Base-by-base conservation (phyloP, 163 green algal species). In the Volvox carteri region DNA sequence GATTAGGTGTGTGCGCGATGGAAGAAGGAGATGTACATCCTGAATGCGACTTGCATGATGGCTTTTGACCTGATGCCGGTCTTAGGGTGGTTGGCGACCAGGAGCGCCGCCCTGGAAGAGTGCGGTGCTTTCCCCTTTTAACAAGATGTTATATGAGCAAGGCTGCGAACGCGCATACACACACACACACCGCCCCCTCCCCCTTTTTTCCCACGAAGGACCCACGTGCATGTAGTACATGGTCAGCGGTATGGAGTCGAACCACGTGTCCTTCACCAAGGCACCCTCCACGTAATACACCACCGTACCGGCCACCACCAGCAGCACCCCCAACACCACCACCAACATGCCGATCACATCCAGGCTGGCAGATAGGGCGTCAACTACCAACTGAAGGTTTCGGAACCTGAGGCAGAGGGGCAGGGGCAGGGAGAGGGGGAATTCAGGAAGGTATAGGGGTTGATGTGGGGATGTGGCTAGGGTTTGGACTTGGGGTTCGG, bases 231-330 rank as follows among this genome's bases (percentile, higher is more conserved):
- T 90, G 73, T 86, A 95, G 52, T 84, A 95, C n/a, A 93, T 91
- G 67, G 78, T 81, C 23, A 76, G 44, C 7, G 92, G 92, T 23
- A 95, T 93, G 67, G 88, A 93, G 62, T 90, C 72, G 44, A 81
- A 84, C 84, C 54, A 76, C 28, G 39, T 86, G 48, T 74, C 30
- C 19, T 21, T 12, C 44, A 67, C 28, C 23, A 86, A 35, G 21
- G 58, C 70, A 12, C 48, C 68, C 86, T 96, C 93, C 7, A 92
- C 86, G 75, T 91, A 95, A 79, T 94, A 96, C 33, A 94, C 84
- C 65, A 96, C 42, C 30, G 87, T 90, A 76, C 74, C 84, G 62
- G 92, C 94, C 23, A 94, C 56, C 39, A 95, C 73, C 54, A 94
- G 86, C 74, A 86, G 44, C 52, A 96, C 58, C 54, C 89, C 21